Evolutionary conservation across 1,284 basidiomycete species (phyloP).

Genomic region (Austroboletus novae-zelandiae): DNA sequence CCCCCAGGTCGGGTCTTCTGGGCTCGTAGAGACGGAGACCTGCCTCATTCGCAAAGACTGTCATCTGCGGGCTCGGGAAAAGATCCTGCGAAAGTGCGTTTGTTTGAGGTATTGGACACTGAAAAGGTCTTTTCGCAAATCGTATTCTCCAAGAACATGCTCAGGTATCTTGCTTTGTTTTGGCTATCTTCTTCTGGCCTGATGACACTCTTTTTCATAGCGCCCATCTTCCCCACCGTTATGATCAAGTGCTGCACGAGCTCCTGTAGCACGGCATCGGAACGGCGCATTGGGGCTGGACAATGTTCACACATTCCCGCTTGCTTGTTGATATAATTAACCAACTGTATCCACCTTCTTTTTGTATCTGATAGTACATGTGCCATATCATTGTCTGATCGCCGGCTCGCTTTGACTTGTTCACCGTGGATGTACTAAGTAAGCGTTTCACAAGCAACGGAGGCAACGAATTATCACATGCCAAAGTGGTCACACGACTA

Average conservation of each 20-base stretch:
- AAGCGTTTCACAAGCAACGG: no score
- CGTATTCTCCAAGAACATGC: slow-evolving; percentile 78
- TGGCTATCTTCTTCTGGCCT: background rate
- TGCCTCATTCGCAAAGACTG: slow-evolving; percentile 45
- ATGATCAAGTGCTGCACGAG: slow-evolving; percentile 65
- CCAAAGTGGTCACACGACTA: background rate
- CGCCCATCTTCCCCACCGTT: slow-evolving; percentile 65
- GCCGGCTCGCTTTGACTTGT: no score
- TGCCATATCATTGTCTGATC: background rate
- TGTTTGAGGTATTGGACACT: slow-evolving; percentile 74
- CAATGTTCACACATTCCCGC: slow-evolving; percentile 1
- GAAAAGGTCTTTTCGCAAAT: slow-evolving; percentile 79
- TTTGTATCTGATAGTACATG: slow-evolving; percentile 19
- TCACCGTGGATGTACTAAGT: no score
- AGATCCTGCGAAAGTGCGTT: slow-evolving; percentile 47
- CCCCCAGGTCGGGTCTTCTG: slow-evolving; percentile 80
- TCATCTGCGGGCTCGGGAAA: slow-evolving; percentile 13
- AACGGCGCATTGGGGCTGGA: background rate
- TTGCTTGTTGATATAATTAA: slow-evolving; percentile 8
- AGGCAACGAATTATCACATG: background rate
- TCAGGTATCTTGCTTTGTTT: slow-evolving; percentile 48
- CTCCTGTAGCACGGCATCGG: slow-evolving; percentile 39
- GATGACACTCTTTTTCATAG: slow-evolving; percentile 33
- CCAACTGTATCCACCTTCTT: slow-evolving; percentile 16
- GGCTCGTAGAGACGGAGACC: slow-evolving; percentile 68